phyloP scores from a whole-genome alignment of 2,329 filamentous ascomycete species.

The Xylaria sp. region DNA sequence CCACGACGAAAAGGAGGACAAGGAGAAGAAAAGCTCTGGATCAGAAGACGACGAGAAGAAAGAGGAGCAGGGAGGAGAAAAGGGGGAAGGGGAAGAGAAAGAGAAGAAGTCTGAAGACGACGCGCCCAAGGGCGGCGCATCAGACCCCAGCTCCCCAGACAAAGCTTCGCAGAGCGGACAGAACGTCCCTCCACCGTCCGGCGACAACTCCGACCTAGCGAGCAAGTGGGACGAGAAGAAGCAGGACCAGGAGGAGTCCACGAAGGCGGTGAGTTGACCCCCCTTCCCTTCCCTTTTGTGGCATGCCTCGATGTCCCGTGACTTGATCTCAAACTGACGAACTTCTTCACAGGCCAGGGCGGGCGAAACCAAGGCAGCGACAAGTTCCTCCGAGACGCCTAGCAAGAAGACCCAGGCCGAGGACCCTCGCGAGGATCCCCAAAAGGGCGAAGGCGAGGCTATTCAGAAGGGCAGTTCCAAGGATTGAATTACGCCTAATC shows the following conservation, averaged over 20 bases:
- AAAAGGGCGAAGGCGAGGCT: conserved; percentile 41
- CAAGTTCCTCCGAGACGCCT: conserved; percentile 39
- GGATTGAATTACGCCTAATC: background rate
- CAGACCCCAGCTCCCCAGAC: background rate
- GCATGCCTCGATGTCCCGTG: background rate
- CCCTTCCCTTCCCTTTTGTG: background rate
- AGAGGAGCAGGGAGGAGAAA: background rate
- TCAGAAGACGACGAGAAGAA: background rate
- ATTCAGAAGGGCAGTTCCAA: conserved; percentile 14
- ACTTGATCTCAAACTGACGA: background rate
- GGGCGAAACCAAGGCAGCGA: conserved; percentile 40
- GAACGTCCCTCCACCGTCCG: conserved; percentile 35
- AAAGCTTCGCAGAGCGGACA: conserved; percentile 12
- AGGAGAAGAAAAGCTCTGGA: background rate
- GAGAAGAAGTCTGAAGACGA: conserved; percentile 9
- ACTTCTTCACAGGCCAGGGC: conserved; percentile 25
- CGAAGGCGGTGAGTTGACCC: conserved; percentile 33
- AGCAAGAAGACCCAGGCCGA: conserved; percentile 43
- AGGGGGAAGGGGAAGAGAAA: conserved; percentile 8
- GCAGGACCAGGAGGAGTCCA: conserved; percentile 41
- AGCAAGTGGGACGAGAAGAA: conserved; percentile 40
- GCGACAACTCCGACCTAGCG: conserved; percentile 38
- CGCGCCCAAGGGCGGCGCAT: conserved; percentile 10
- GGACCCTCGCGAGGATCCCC: conserved; percentile 44
- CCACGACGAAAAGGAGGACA: background rate